phyloP scores from a whole-genome alignment of 2,329 filamentous ascomycete genomes.

The Metarhizium humberi region DNA sequence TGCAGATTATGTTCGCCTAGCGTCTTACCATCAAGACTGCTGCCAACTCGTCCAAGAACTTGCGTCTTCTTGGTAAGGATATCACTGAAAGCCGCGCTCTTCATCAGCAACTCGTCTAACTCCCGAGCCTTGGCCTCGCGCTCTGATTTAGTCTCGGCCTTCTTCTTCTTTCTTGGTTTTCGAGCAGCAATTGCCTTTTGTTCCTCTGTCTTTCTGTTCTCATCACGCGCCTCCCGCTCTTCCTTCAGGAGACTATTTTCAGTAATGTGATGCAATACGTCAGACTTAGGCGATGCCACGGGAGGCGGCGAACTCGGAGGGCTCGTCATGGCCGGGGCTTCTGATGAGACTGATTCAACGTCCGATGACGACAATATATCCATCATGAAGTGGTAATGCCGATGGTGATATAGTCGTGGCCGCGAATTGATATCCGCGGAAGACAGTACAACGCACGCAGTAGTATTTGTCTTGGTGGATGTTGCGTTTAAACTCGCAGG shows the following conservation, averaged over 20 bases:
- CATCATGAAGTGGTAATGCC: slow-evolving; percentile 14
- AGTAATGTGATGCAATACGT: slow-evolving; percentile 9
- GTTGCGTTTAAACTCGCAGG: neutral
- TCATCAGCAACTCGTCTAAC: slow-evolving; percentile 47
- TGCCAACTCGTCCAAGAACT: slow-evolving; percentile 52
- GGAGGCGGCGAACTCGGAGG: slow-evolving; percentile 29
- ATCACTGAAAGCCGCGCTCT: slow-evolving; percentile 52
- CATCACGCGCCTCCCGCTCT: slow-evolving; percentile 24
- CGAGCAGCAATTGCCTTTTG: slow-evolving; percentile 24
- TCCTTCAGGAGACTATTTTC: slow-evolving; percentile 24
- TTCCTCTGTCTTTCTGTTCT: slow-evolving; percentile 40
- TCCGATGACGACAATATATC: slow-evolving; percentile 20
- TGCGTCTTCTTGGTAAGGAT: slow-evolving; percentile 56
- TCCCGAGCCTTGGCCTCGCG: slow-evolving; percentile 49
- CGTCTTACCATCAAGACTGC: slow-evolving; percentile 48
- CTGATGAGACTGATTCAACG: slow-evolving; percentile 20
- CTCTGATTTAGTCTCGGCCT: slow-evolving; percentile 42
- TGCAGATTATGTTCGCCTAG: slow-evolving; percentile 58
- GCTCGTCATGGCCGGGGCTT: slow-evolving; percentile 22
- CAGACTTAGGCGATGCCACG: slow-evolving; percentile 9
- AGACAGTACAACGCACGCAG: neutral
- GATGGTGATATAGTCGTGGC: neutral
- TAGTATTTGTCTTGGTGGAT: neutral
- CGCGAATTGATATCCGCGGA: neutral
- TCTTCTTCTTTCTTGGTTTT: slow-evolving; percentile 39